phyloP scores from a whole-genome alignment of 1,284 basidiomycete genomes.

The Tetrapyrgos nigripes region DNA sequence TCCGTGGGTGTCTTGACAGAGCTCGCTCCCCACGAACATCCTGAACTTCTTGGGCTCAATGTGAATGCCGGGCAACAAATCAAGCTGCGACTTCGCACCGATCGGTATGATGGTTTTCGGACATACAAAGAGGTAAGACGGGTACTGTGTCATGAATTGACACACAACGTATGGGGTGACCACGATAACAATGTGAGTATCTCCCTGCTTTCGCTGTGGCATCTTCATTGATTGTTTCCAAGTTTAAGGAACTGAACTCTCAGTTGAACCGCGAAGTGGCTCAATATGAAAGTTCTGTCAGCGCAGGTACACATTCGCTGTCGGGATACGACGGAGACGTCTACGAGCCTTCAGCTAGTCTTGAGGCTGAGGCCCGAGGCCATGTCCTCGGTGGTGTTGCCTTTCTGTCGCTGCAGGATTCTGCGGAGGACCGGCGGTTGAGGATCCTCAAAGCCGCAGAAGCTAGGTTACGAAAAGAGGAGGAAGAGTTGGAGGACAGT shows the following conservation, averaged over 20 bases:
- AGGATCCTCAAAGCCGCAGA: slow-evolving; percentile 65
- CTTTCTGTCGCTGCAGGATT: slow-evolving; percentile 39
- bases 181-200: slow-evolving; percentile 74
- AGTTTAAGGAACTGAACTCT: slow-evolving; percentile 83
- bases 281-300: slow-evolving; percentile 63
- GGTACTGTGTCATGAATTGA: slow-evolving; percentile 78
- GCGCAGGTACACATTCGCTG: slow-evolving; percentile 62
- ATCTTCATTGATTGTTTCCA: not conserved
- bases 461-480: slow-evolving; percentile 62
- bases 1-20: slow-evolving; percentile 73
- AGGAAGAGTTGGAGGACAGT: slow-evolving; percentile 73
- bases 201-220: not conserved
- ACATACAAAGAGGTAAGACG: slow-evolving; percentile 67
- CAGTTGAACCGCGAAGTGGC: slow-evolving; percentile 74
- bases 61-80: slow-evolving; percentile 67
- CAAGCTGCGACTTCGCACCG: slow-evolving; percentile 71
- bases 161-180: slow-evolving; percentile 75
- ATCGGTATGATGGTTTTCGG: slow-evolving; percentile 74
- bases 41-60: slow-evolving; percentile 75
- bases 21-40: slow-evolving; percentile 77
- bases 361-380: slow-evolving; percentile 58
- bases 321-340: slow-evolving; percentile 40
- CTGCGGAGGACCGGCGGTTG: slow-evolving; percentile 60
- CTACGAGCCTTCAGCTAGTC: slow-evolving; percentile 57
- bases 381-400: slow-evolving; percentile 54